These are phyloP conservation scores for Lentinula aciculospora DNA, from an alignment of 768 basidiomycete species.

Conservation along the genomic window DNA sequence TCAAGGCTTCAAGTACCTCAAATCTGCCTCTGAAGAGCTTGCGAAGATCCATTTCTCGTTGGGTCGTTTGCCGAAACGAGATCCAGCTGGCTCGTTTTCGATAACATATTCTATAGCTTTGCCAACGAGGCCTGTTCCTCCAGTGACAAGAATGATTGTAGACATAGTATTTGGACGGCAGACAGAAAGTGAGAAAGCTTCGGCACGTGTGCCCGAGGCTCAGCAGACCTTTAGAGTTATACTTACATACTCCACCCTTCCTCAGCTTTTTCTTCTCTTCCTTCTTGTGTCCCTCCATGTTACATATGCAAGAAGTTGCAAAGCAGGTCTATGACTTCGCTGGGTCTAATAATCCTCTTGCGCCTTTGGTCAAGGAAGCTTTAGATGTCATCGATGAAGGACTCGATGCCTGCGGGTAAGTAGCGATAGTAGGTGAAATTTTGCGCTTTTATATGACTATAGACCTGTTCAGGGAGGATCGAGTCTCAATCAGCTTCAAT, in stretches of 20 bases:
- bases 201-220: background rate
- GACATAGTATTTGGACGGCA: constrained; percentile 19
- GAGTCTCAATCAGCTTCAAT: constrained; percentile 89
- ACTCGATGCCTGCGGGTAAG: constrained; percentile 79
- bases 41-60: constrained; percentile 88
- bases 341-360: constrained; percentile 46
- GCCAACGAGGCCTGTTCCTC: constrained; percentile 86
- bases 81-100: constrained; percentile 71
- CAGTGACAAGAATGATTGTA: constrained; percentile 71
- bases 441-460: background rate
- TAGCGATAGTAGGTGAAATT: constrained; percentile 10
- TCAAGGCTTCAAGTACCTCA: constrained; percentile 45
- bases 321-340: constrained; percentile 60
- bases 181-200: background rate
- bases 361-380: constrained; percentile 67
- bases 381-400: constrained; percentile 75
- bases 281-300: background rate
- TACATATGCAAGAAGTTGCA: constrained; percentile 33
- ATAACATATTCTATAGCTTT: constrained; percentile 75
- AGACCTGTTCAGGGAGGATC: constrained; percentile 44
- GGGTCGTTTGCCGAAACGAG: constrained; percentile 67
- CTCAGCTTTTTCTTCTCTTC: background rate
- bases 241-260: background rate
- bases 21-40: constrained; percentile 74
- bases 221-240: background rate